Percentiles rank a stretch among this genome's conserved stretches.
Conservation (phyloP, 208 protist genomes). For the Vickermania spadyakhi region DNA sequence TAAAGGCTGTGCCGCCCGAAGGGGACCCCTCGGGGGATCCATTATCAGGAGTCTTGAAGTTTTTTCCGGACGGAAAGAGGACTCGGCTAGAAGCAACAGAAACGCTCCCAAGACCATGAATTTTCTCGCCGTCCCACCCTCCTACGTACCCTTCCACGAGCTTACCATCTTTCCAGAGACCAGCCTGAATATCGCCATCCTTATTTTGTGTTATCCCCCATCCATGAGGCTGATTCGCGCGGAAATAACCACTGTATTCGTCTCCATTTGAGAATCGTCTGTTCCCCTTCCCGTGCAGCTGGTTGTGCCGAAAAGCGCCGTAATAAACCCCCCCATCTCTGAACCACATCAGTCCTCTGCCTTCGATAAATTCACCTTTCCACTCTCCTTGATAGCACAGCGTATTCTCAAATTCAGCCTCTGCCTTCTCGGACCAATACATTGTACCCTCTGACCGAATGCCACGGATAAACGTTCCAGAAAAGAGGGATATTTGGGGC, state of each 20-base stretch:
- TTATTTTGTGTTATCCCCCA: slow-evolving; percentile 42
- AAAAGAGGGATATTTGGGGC: slow-evolving; percentile 62
- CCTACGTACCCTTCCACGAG: slow-evolving; percentile 83
- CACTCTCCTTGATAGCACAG: slow-evolving; percentile 85
- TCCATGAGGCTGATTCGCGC: slow-evolving; percentile 48
- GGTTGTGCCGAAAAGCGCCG: slow-evolving; percentile 51
- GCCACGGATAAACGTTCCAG: slow-evolving; percentile 65
- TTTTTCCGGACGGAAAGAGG: background rate
- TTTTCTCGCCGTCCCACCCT: slow-evolving; percentile 62
- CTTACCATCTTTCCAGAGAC: slow-evolving; percentile 40
- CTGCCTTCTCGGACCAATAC: slow-evolving; percentile 31
- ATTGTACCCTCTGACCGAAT: slow-evolving; percentile 71
- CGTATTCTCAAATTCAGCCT: slow-evolving; percentile 6
- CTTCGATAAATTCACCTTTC: slow-evolving; percentile 71
- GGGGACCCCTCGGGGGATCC: background rate
- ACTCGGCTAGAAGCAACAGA: slow-evolving; percentile 7
- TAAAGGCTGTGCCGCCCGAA: slow-evolving; percentile 1
- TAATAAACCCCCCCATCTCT: slow-evolving; percentile 74
- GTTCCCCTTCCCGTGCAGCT: slow-evolving; percentile 64
- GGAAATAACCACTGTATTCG: slow-evolving; percentile 75
- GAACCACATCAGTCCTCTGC: slow-evolving; percentile 76
- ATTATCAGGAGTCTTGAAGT: no score
- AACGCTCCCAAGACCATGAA: slow-evolving; percentile 67
- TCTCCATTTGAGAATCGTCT: slow-evolving; percentile 49
- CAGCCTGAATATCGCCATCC: slow-evolving; percentile 50